Base-by-base conservation (phyloP, 177 flowering plant species). In the Vitis hybrid region DNA sequence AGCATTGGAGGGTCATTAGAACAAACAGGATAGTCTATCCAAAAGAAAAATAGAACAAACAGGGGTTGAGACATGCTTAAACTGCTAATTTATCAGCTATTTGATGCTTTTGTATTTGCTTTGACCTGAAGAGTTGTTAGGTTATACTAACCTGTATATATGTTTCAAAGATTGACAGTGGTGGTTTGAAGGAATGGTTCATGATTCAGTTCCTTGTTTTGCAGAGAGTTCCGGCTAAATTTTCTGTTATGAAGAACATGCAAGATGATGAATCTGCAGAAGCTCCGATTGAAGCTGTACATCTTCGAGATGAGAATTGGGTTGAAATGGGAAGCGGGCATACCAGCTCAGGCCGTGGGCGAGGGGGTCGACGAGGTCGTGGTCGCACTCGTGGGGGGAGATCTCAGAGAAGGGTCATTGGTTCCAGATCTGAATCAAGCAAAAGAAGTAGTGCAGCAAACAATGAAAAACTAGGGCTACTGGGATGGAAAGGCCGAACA, bases 191-290 rank as follows among this genome's bases (percentile, higher is more conserved):
- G 46, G 46, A 7, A 35, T 5, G 8, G 5, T 35, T 35, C 8
- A 7, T 35, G 46, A 35, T 35, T 7, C 46, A 6, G 5, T 32
- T 66, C 11, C n/a, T 59, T 20, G 18, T 61, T 52, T n/a, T 3
- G 4, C 85, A 90, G 95, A 87, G 85, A 76, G 72, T 74, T 57
- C 79, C 87, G 4, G 82, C 85, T 58, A 85, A 76, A 70, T 81
- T 71, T 76, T 72, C 80, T 41, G 77, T 66, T 63, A 76, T 75
- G 50, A 89, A 85, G 75, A 84, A 76, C 20, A 57, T 71, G 58
- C 86, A 76, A 63, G 86, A 78, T 54, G 63, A 74, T 55, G 87
- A 81, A 58, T 27, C 69, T 1, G 32, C 76, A 27, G 82, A 67
- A 56, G 48, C 76, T 62, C 72, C 74, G 17, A 70, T 78, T 58